These are phyloP conservation scores for Platismatia glauca DNA, from an alignment of 495 filamentous ascomycete genomes.

Conservation along the genomic window DNA sequence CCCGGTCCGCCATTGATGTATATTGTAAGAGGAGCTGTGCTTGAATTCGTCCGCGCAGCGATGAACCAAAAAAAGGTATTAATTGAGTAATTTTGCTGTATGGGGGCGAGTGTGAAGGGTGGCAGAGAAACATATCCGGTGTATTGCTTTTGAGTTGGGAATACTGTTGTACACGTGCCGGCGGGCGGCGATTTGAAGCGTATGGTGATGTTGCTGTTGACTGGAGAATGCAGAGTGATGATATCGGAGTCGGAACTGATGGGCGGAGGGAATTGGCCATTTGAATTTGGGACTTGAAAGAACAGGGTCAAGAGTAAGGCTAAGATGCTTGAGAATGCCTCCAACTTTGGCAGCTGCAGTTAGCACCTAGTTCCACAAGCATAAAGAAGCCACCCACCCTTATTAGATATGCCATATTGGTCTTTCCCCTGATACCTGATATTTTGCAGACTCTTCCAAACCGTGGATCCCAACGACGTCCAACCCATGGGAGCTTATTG, in stretches of 20 bases:
- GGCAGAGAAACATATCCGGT: constrained; percentile 41
- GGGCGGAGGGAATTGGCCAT: constrained; percentile 18
- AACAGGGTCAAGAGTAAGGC: constrained; percentile 3
- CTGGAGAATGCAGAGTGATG: constrained; percentile 46
- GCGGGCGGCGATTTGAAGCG: constrained; percentile 47
- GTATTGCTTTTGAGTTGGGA: constrained; percentile 46
- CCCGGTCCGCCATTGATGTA: constrained; percentile 50
- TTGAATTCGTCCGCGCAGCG: constrained; percentile 49
- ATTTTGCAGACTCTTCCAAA: neutral
- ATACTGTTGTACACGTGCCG: constrained; percentile 47
- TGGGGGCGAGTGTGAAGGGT: constrained; percentile 36
- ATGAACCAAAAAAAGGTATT: constrained; percentile 80
- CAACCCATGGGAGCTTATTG: constrained; percentile 9
- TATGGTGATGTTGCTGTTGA: constrained; percentile 50
- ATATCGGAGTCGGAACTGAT: constrained; percentile 7
- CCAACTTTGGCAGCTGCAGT: neutral
- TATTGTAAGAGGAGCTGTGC: constrained; percentile 52
- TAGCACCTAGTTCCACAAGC: neutral
- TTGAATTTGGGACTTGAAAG: neutral
- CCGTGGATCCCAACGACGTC: neutral
- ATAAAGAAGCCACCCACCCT: neutral
- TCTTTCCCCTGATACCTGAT: neutral
- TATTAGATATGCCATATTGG: neutral
- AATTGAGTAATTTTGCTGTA: constrained; percentile 51
- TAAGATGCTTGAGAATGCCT: neutral